Evolutionary conservation across 2,329 filamentous ascomycete genomes (phyloP), one percentile per base, ranked within the genome.

Genomic region (Nothopassalora personata): DNA sequence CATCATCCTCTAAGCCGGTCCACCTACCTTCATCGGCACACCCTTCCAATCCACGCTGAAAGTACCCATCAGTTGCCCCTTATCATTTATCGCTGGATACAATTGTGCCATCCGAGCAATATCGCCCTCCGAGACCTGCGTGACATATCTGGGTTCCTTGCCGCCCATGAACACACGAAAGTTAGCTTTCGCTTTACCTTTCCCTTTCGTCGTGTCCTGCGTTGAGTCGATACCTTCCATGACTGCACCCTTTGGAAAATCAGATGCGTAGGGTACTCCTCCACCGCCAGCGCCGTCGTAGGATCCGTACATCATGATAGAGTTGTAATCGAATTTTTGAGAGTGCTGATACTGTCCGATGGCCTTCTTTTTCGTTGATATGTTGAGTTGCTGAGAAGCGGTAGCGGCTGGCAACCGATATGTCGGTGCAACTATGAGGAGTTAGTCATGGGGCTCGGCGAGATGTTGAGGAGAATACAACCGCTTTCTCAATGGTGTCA

Each of bases 291-390:
- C 23, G 53, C 53, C 43, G 15, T 48, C 43, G 53, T 56, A 56
- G n/a, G 30, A 48, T 43, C 27, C 43, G 45, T 56, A 56, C 36
- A 49, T 48, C 53, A 49, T 56, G 39, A 56, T 48, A 28, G 36
- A 47, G 39, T 48, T 18, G 45, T 47, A 56, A 28, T 56, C 53
- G 53, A 56, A 56, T 18, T 54, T 54, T 43, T 18, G 11, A n/a
- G 53, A 56, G 28, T 18, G 46, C 5, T 43, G 28, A 8, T 34
- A 27, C 49, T 56, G 43, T 5, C 53, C 53, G 43, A 56, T 34
- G 13, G 19, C 46, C 46, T 49, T 27, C 9, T 28, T 11, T 18
- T 11, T 31, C 23, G 10, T 15, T 28, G 43, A 48, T 9, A 31
- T 47, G 36, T 9, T 31, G 36, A 9, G 15, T 8, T n/a, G 43